Percentiles rank a stretch among this genome's conserved stretches.
Evolutionary conservation across 306 rosid genomes (phyloP).

Genomic region (Geum urbanum): DNA sequence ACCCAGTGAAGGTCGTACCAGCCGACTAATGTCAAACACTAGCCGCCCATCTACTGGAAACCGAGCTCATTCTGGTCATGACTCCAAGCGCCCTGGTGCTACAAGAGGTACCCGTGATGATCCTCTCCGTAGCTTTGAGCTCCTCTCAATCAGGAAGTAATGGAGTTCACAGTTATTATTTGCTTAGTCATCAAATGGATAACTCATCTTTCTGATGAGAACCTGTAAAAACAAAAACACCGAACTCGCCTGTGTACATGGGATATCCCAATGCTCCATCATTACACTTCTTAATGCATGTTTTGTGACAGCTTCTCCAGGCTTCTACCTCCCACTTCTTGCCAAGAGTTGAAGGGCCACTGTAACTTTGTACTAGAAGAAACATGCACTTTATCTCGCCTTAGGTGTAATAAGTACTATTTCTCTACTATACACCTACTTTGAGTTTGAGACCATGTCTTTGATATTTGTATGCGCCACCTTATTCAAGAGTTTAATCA

Average conservation of each 20-base stretch:
- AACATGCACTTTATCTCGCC: slow-evolving; percentile 10
- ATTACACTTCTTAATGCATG: slow-evolving; percentile 26
- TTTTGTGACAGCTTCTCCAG: slow-evolving; percentile 16
- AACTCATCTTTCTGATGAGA: slow-evolving; percentile 27
- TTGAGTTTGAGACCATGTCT: slow-evolving; percentile 8
- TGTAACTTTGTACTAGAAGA: slow-evolving; percentile 38
- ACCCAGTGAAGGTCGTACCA: slow-evolving; percentile 51
- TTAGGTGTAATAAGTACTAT: slow-evolving; percentile 34
- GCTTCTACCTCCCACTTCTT: slow-evolving; percentile 15
- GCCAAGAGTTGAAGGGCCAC: slow-evolving; percentile 31
- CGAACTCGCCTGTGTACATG: slow-evolving; percentile 32
- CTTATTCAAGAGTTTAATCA: not conserved
- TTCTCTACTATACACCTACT: slow-evolving; percentile 2
- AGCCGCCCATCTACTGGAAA: slow-evolving; percentile 55
- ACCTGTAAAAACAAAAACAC: not conserved
- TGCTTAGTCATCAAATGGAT: slow-evolving; percentile 21
- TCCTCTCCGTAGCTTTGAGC: slow-evolving; percentile 84
- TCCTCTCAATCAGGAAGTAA: slow-evolving; percentile 75
- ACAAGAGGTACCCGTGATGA: slow-evolving; percentile 69
- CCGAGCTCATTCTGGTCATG: slow-evolving; percentile 46
- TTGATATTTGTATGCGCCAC: not conserved
- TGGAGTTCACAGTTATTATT: not conserved
- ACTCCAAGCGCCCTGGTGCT: slow-evolving; percentile 49
- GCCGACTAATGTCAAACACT: slow-evolving; percentile 43
- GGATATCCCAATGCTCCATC: slow-evolving; percentile 24